Percentiles rank a stretch among this genome's conserved stretches.
These are phyloP conservation scores for Cruciata laevipes DNA, from an alignment of 257 asterid species.

Conservation along the genomic window DNA sequence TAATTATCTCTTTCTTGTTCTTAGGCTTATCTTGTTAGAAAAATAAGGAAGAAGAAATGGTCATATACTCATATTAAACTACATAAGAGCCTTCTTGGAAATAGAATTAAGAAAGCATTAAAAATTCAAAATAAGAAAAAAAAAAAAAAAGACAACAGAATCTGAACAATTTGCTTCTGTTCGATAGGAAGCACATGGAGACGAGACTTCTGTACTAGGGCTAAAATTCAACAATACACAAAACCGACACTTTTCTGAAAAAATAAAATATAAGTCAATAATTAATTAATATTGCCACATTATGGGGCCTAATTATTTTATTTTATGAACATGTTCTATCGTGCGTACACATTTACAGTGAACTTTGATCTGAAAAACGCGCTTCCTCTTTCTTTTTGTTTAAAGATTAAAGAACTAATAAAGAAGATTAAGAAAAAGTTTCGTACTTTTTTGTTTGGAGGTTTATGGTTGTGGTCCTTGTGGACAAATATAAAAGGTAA, in stretches of 20 bases:
- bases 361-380: neutral
- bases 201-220: neutral
- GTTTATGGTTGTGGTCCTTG: neutral
- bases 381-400: neutral
- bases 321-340: neutral
- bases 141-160: neutral
- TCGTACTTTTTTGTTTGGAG: neutral
- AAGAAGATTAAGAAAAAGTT: too few relatives aligned
- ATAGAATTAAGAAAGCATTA: neutral
- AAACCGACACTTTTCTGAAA: neutral
- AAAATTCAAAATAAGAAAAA: neutral
- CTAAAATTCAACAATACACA: neutral
- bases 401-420: too few relatives aligned
- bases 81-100: neutral
- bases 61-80: slow-evolving; percentile 34
- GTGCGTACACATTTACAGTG: neutral
- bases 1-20: neutral
- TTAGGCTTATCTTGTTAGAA: slow-evolving; percentile 23
- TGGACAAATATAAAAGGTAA: too few relatives aligned
- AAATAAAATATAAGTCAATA: neutral
- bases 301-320: neutral
- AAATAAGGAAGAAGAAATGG: slow-evolving; percentile 35
- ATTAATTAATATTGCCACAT: neutral
- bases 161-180: neutral
- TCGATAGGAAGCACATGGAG: neutral